These are phyloP conservation scores for Linum tenue DNA, from an alignment of 345 rosid species.

Conservation along the genomic window DNA sequence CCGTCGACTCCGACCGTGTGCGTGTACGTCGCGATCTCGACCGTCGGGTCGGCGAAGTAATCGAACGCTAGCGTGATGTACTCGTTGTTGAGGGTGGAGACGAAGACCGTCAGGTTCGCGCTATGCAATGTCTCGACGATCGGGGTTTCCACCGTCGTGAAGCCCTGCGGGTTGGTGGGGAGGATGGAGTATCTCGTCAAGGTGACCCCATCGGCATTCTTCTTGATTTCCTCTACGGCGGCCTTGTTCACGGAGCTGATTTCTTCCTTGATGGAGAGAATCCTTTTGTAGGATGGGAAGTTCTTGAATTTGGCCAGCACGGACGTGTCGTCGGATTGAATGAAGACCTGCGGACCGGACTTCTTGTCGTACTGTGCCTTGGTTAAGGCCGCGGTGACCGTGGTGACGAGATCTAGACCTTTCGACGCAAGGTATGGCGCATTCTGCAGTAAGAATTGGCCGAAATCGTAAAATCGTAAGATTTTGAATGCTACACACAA, in stretches of 20 bases:
- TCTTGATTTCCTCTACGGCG: slow-evolving; percentile 52
- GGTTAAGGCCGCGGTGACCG: slow-evolving; percentile 39
- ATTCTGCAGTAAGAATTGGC: slow-evolving; percentile 32
- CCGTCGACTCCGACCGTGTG: slow-evolving; percentile 51
- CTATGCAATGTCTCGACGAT: slow-evolving; percentile 49
- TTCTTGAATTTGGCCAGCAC: slow-evolving; percentile 47
- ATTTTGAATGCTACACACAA: no score
- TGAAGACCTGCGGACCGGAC: slow-evolving; percentile 53
- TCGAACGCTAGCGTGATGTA: slow-evolving; percentile 50
- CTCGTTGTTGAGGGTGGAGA: slow-evolving; percentile 54
- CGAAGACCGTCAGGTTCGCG: slow-evolving; percentile 59
- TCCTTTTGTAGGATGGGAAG: slow-evolving; percentile 43
- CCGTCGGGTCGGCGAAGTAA: slow-evolving; percentile 57
- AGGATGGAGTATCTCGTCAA: slow-evolving; percentile 38
- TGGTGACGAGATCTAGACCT: slow-evolving; percentile 49
- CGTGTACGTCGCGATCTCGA: slow-evolving; percentile 57
- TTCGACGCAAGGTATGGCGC: slow-evolving; percentile 78
- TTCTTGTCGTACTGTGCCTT: slow-evolving; percentile 60
- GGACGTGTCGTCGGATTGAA: slow-evolving; percentile 67
- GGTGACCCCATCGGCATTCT: slow-evolving; percentile 53
- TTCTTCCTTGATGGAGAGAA: slow-evolving; percentile 35
- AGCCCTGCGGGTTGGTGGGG: slow-evolving; percentile 19
- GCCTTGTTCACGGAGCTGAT: slow-evolving; percentile 46
- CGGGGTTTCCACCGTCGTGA: slow-evolving; percentile 31
- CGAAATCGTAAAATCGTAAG: no score